Conservation (phyloP, 2,329 filamentous ascomycete species). For the Trichoderma gracile region DNA sequence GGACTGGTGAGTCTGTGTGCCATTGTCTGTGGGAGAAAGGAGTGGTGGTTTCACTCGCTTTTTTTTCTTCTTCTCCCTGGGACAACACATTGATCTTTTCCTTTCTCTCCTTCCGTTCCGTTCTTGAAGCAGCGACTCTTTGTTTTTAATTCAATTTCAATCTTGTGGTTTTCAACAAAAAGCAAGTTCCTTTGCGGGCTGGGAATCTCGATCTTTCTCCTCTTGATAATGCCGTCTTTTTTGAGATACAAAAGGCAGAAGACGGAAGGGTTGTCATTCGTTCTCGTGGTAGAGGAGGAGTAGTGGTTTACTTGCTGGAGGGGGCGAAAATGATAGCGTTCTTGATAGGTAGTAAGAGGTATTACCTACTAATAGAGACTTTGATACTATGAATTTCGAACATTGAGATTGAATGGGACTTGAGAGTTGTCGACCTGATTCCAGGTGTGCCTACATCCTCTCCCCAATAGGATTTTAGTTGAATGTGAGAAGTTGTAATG, state of each 20-base stretch:
- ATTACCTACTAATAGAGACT: constrained; percentile 27
- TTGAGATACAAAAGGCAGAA: no score
- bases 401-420: no score
- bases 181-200: constrained; percentile 13
- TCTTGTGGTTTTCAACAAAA: neutral
- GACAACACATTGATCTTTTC: neutral
- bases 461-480: neutral
- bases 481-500: neutral
- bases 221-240: neutral
- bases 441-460: no score
- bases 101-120: neutral
- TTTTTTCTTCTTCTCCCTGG: neutral
- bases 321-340: constrained; percentile 7
- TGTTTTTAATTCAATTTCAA: neutral
- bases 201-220: neutral
- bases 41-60: neutral
- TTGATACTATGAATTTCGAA: constrained; percentile 11
- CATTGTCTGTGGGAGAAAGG: neutral
- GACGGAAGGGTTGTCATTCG: neutral
- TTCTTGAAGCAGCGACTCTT: constrained; percentile 18
- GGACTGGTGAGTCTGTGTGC: constrained; percentile 2
- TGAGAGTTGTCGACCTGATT: neutral
- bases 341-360: neutral
- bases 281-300: neutral
- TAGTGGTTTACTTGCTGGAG: neutral